Evolutionary conservation across 2,329 filamentous ascomycete genomes (phyloP).

Genomic region (Monosporascus sp.): DNA sequence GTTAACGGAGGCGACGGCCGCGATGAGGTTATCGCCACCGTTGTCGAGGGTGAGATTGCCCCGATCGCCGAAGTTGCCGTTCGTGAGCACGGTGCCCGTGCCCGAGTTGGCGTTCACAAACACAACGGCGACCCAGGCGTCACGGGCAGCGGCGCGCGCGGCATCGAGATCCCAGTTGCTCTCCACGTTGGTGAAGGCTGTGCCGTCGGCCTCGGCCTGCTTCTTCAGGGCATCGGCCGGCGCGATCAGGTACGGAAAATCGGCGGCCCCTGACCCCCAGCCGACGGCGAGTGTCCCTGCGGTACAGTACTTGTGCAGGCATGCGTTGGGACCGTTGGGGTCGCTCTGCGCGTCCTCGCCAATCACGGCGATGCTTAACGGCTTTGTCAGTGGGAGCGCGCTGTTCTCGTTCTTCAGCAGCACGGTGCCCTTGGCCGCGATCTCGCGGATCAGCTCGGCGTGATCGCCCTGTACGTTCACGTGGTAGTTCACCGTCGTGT

Average conservation of each 20-base stretch:
- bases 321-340: conserved; percentile 70
- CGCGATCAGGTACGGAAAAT: conserved; percentile 70
- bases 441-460: conserved; percentile 62
- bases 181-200: conserved; percentile 54
- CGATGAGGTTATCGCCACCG: conserved; percentile 71
- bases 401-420: conserved; percentile 66
- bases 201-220: conserved; percentile 52
- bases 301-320: conserved; percentile 59
- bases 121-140: conserved; percentile 39
- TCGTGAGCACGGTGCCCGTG: conserved; percentile 78
- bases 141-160: conserved; percentile 15
- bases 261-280: conserved; percentile 70
- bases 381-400: conserved; percentile 43
- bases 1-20: conserved; percentile 68
- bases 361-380: conserved; percentile 67
- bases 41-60: conserved; percentile 90
- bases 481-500: conserved; percentile 67
- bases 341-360: conserved; percentile 80
- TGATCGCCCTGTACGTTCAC: conserved; percentile 72
- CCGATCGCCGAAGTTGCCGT: conserved; percentile 78
- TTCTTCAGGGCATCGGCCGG: conserved; percentile 64
- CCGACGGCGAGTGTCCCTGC: conserved; percentile 63
- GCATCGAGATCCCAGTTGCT: conserved; percentile 24
- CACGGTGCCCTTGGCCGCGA: conserved; percentile 76
- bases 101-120: conserved; percentile 87